Evolutionary conservation across 2,329 filamentous ascomycete genomes (phyloP), one percentile per base, ranked within the genome.

Genomic region (Sphaceloma murrayae): DNA sequence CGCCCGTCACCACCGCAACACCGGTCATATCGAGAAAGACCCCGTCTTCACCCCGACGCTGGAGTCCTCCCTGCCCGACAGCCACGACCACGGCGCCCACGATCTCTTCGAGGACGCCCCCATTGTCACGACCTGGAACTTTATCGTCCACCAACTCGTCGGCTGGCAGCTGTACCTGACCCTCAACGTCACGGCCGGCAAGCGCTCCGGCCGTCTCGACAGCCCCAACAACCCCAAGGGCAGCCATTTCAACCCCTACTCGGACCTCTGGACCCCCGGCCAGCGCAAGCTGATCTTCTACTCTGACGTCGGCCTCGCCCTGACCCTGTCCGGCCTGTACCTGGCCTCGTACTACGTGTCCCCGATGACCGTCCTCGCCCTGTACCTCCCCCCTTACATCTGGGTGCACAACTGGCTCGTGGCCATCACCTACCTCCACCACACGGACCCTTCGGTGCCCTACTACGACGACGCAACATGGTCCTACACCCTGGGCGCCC

Each of bases 371-470:
- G 68, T 78, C 11, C 62, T 73, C 45, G 63, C 78, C 34, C 63
- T 80, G 11, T 83, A 82, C 58, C 65, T 68, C 19, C 67, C 80
- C 26, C 79, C 80, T 11, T 84, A 80, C 60, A 57, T 81, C 48
- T 82, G 78, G 78, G 72, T 80, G 24, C 77, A 83, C 65, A 75
- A 82, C 67, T 83, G 78, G 78, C 69, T 83, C 44, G 78, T 85
- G 14, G 78, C 78, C 50, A 84, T 85, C 57, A 85, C 80, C 36
- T 85, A 82, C 62, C 77, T 85, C 14, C 80, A 85, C 62, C 80
- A 85, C 68, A 81, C 77, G 45, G 75, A 82, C 57, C 64, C 59
- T 2, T 57, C 62, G 2, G 65, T 78, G 38, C 71, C 71, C 13
- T 73, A 80, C 60, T 80, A 77, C 57, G 69, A 73, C 18, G 69